Base-by-base conservation (phyloP, 257 asterid species). In the Primulina huaijiensis region DNA sequence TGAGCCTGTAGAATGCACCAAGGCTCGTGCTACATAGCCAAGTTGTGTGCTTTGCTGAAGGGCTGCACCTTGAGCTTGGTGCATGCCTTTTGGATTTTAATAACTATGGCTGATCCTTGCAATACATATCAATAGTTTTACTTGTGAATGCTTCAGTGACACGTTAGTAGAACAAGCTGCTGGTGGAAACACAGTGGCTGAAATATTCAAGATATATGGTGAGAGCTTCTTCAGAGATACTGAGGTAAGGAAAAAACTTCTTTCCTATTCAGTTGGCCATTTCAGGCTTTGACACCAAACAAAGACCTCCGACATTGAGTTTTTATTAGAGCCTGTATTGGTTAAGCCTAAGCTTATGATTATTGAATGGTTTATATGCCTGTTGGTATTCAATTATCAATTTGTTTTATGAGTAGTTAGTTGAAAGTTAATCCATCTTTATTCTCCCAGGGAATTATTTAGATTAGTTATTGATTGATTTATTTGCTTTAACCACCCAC, bases 151-250 rank as follows among this genome's bases (percentile, higher is more conserved):
- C 67, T 75, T 78, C 77, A 91, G 97, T 71, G 97, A 91, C 75
- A 72, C 75, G 20, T 67, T 84, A 59, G 87, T 91, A 68, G 97
- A 91, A 87, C 85, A 83, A 69, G 79, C 89, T 76, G 89, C 78
- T 72, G 92, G 95, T 66, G 90, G 78, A 72, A 75, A 73, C 67
- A 70, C 90, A 2, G 96, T 87, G 69, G 89, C 92, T 64, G 96
- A 89, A 70, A 91, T 89, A 69, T 91, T 91, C 74, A 82, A 84
- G 79, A 75, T 76, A 71, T 58, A 79, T 60, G 97, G 96, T 6
- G 96, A 91, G 83, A 74, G 64, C 78, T 84, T 87, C 85, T 91
- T 91, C 73, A 86, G 97, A 78, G 85, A 87, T 38, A 86, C 83
- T 35, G 97, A 89, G 91, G 97, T 91, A 68, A 72, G 88, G 35